Conservation (phyloP, 768 basidiomycete genomes). For the Holtermannia corniformis region DNA sequence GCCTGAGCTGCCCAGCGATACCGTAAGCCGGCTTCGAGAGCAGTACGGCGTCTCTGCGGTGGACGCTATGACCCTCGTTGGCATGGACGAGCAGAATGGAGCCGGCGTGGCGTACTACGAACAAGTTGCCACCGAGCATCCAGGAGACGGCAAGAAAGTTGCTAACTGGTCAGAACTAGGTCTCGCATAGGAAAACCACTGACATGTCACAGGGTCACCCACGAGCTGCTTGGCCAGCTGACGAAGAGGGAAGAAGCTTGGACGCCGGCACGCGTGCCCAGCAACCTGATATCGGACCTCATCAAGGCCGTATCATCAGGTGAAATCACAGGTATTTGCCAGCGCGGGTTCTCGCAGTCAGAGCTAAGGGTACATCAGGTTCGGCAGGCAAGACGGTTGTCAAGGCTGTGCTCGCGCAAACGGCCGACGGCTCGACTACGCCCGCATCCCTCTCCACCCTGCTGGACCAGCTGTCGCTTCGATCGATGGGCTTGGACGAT, state of each 20-base stretch:
- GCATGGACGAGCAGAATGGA: slow-evolving; percentile 53
- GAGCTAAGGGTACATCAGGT: slow-evolving; percentile 44
- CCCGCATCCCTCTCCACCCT: slow-evolving; percentile 4
- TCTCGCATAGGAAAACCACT: neutral
- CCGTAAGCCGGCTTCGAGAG: slow-evolving; percentile 50
- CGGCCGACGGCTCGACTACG: neutral
- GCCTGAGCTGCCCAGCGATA: slow-evolving; percentile 67
- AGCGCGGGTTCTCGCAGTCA: too few species aligned
- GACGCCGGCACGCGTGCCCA: slow-evolving; percentile 53
- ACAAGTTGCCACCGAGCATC: slow-evolving; percentile 49
- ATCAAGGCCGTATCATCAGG: slow-evolving; percentile 62
- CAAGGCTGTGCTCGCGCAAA: slow-evolving; percentile 55
- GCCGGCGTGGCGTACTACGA: slow-evolving; percentile 76
- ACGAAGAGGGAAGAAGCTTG: slow-evolving; percentile 52
- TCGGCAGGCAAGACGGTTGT: slow-evolving; percentile 69
- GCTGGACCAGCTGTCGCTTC: slow-evolving; percentile 10
- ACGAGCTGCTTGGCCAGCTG: slow-evolving; percentile 75
- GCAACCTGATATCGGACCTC: slow-evolving; percentile 61
- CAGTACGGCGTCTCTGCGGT: slow-evolving; percentile 51
- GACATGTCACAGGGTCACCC: slow-evolving; percentile 58
- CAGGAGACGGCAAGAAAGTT: slow-evolving; percentile 54
- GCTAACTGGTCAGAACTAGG: slow-evolving; percentile 66
- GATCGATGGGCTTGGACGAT: slow-evolving; percentile 7
- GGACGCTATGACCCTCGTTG: slow-evolving; percentile 67
- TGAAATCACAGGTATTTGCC: slow-evolving; percentile 60